Percentiles rank a stretch among this genome's conserved stretches.
These are phyloP conservation scores for Phytophthora sp. DNA, from an alignment of 352 stramenopile genomes.

Conservation along the genomic window DNA sequence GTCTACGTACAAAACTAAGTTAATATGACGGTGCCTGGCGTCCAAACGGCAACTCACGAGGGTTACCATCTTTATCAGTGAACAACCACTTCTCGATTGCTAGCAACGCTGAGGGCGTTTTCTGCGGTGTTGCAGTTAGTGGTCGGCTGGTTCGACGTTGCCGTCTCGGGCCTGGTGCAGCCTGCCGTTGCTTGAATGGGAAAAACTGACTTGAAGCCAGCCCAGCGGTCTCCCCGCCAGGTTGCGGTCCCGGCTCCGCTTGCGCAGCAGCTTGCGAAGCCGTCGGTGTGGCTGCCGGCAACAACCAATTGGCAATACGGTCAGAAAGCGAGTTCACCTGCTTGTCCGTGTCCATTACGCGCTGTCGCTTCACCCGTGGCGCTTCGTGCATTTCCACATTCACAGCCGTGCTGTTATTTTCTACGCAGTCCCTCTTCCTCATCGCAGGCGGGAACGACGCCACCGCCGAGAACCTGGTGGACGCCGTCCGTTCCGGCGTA, in stretches of 20 bases:
- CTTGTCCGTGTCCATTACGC: constrained; percentile 37
- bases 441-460: constrained; percentile 41
- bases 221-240: constrained; percentile 5
- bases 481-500: constrained; percentile 31
- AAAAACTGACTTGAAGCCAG: constrained; percentile 36
- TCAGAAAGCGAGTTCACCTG: constrained; percentile 52
- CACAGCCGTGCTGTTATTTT: constrained; percentile 24
- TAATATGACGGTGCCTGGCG: constrained; percentile 38
- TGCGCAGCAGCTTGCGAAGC: constrained; percentile 6
- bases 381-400: constrained; percentile 32
- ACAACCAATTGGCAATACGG: constrained; percentile 64
- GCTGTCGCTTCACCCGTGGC: constrained; percentile 49
- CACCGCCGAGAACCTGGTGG: constrained; percentile 47
- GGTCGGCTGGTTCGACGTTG: constrained; percentile 23
- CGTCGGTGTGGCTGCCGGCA: constrained; percentile 30
- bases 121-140: constrained; percentile 15
- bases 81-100: constrained; percentile 69
- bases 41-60: constrained; percentile 35
- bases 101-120: constrained; percentile 40
- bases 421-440: constrained; percentile 42
- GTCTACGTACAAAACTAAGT: constrained; percentile 19
- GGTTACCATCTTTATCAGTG: constrained; percentile 46
- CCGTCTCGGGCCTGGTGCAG: constrained; percentile 15
- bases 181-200: constrained; percentile 42
- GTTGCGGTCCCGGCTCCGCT: constrained; percentile 2